A percentile compares a stretch with the other conserved stretches of the same genome.
phyloP scores from a whole-genome alignment of 495 filamentous ascomycete species.

The Penicillium angulare region DNA sequence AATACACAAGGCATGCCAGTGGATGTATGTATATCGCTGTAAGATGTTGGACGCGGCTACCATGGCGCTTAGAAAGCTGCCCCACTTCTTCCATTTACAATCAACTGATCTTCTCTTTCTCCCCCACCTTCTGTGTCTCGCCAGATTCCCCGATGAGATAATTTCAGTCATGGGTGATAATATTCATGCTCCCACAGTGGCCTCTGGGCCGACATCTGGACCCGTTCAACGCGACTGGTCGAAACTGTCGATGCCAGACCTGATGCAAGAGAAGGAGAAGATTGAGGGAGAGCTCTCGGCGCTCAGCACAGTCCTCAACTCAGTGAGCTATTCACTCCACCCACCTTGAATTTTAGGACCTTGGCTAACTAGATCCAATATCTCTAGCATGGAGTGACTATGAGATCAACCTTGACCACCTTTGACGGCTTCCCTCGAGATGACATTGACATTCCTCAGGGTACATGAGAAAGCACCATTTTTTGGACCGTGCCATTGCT shows the following conservation, averaged over 20 bases:
- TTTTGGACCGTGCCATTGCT: slow-evolving; percentile 1
- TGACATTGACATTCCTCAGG: slow-evolving; percentile 94
- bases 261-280: slow-evolving; percentile 73
- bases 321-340: slow-evolving; percentile 53
- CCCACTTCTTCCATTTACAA: slow-evolving; percentile 17
- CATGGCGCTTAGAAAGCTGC: slow-evolving; percentile 5
- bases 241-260: slow-evolving; percentile 59
- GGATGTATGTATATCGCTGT: neutral
- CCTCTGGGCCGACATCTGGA: slow-evolving; percentile 66
- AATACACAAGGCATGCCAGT: neutral
- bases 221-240: slow-evolving; percentile 53
- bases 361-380: slow-evolving; percentile 12
- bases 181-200: slow-evolving; percentile 72
- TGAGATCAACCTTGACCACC: slow-evolving; percentile 86
- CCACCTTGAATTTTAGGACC: neutral
- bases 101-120: slow-evolving; percentile 9
- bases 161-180: slow-evolving; percentile 57
- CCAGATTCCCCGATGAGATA: neutral
- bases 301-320: slow-evolving; percentile 79
- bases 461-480: slow-evolving; percentile 46
- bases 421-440: slow-evolving; percentile 90
- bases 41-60: neutral
- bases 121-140: slow-evolving; percentile 11
- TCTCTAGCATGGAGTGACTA: slow-evolving; percentile 81
- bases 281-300: slow-evolving; percentile 84